Evolutionary conservation across 371 early-diverging fungal species (phyloP).

Genomic region (Actinomortierella ambigua): DNA sequence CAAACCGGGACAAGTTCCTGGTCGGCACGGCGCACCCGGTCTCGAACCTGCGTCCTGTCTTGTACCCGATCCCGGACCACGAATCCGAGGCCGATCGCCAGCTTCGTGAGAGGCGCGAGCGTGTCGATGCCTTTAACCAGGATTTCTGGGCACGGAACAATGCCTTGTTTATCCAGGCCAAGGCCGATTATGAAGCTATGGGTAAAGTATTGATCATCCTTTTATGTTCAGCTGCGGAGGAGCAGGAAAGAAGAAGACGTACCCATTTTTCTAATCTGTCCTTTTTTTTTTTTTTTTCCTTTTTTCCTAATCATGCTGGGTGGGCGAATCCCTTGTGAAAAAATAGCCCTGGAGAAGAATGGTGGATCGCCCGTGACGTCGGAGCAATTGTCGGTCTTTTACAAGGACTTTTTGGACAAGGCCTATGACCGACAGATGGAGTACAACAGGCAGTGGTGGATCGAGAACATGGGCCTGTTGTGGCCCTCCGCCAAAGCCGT

Average conservation of each 20-base stretch:
- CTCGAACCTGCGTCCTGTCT: slow-evolving; percentile 74
- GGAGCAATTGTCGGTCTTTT: slow-evolving; percentile 77
- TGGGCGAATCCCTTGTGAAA: neutral
- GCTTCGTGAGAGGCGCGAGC: slow-evolving; percentile 49
- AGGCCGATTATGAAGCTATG: slow-evolving; percentile 66
- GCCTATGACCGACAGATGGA: slow-evolving; percentile 73
- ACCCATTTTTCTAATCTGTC: no score
- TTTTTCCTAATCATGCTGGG: neutral
- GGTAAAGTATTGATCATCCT: no score
- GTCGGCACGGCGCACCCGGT: slow-evolving; percentile 74
- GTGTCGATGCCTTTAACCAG: slow-evolving; percentile 68
- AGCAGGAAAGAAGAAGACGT: no score
- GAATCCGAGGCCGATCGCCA: slow-evolving; percentile 57
- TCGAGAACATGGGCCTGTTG: slow-evolving; percentile 68
- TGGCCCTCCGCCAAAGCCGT: slow-evolving; percentile 71
- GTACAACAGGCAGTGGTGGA: slow-evolving; percentile 82
- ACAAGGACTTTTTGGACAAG: slow-evolving; percentile 76
- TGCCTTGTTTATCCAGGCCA: slow-evolving; percentile 64
- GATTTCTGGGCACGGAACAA: slow-evolving; percentile 82
- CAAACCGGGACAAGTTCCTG: slow-evolving; percentile 45
- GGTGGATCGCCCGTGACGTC: slow-evolving; percentile 61
- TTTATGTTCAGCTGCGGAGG: no score
- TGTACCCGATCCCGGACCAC: slow-evolving; percentile 61
- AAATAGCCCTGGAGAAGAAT: slow-evolving; percentile 10
- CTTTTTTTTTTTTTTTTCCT: slow-evolving; percentile 1